Evolutionary conservation across 768 basidiomycete genomes (phyloP).

Genomic region (Boletus rubropictus): DNA sequence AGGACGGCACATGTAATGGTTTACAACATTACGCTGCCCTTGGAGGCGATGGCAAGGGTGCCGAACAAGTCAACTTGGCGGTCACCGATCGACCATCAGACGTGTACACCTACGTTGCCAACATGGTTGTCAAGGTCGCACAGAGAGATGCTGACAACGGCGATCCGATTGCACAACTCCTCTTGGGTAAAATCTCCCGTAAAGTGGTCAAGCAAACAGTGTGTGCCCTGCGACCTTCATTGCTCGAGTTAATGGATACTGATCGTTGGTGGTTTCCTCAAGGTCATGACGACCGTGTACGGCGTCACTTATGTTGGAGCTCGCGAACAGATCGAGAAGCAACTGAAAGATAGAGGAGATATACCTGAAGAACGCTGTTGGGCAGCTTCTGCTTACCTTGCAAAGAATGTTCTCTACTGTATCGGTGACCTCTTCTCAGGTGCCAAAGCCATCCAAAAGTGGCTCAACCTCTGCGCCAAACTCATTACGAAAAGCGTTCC

Average conservation of each 20-base stretch:
- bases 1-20: conserved; percentile 98
- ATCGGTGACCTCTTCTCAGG: conserved; percentile 94
- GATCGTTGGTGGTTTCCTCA: not conserved
- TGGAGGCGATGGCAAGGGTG: conserved; percentile 86
- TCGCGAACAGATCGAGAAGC: conserved; percentile 87
- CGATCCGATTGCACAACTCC: conserved; percentile 48
- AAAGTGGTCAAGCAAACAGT: conserved; percentile 99
- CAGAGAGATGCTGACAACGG: conserved; percentile 50
- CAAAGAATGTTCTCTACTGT: conserved; percentile 67
- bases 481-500: conserved; percentile 87
- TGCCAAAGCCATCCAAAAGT: conserved; percentile 85
- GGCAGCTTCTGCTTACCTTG: conserved; percentile 70
- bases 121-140: conserved; percentile 73
- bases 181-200: conserved; percentile 74
- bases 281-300: conserved; percentile 99
- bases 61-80: conserved; percentile 86
- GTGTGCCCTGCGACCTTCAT: conserved; percentile 18
- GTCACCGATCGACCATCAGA: conserved; percentile 85
- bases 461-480: conserved; percentile 79
- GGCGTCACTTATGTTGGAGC: conserved; percentile 96
- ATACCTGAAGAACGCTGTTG: conserved; percentile 71
- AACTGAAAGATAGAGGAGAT: conserved; percentile 71
- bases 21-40: conserved; percentile 98
- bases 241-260: not conserved
- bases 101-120: conserved; percentile 88